Conservation (phyloP, 2,329 filamentous ascomycete genomes). For the Sporothrix luriei region DNA sequence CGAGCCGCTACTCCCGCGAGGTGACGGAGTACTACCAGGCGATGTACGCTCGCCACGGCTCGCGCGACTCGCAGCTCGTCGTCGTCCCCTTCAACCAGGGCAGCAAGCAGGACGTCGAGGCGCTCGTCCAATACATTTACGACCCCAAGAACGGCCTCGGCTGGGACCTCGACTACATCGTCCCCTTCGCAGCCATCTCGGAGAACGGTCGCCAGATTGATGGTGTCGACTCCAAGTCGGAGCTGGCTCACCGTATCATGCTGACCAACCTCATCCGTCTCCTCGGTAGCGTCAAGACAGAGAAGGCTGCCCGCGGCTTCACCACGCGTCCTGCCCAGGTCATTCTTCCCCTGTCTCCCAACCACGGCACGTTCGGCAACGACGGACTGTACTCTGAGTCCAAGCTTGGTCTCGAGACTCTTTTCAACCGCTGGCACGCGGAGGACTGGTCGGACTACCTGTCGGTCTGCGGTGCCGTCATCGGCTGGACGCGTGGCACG, state of each 20-base stretch:
- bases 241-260: conserved; percentile 98
- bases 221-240: conserved; percentile 93
- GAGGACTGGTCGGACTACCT: conserved; percentile 98
- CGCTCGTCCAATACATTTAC: conserved; percentile 93
- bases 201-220: conserved; percentile 98
- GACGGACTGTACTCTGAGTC: conserved; percentile 96
- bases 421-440: conserved; percentile 98
- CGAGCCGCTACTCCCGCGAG: conserved; percentile 91
- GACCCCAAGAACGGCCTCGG: conserved; percentile 94
- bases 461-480: conserved; percentile 96
- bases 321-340: conserved; percentile 96
- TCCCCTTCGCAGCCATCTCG: conserved; percentile 96
- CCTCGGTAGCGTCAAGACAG: conserved; percentile 83
- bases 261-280: conserved; percentile 93
- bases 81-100: conserved; percentile 99
- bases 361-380: conserved; percentile 97
- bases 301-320: conserved; percentile 85
- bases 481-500: conserved; percentile 98
- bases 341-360: conserved; percentile 91
- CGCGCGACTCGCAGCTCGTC: conserved; percentile 91
- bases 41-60: conserved; percentile 94
- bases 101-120: conserved; percentile 96
- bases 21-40: conserved; percentile 99
- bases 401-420: conserved; percentile 92
- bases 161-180: conserved; percentile 95